Conservation (phyloP, 371 early-diverging fungal species). For the Caulochytrium protostelioides region DNA sequence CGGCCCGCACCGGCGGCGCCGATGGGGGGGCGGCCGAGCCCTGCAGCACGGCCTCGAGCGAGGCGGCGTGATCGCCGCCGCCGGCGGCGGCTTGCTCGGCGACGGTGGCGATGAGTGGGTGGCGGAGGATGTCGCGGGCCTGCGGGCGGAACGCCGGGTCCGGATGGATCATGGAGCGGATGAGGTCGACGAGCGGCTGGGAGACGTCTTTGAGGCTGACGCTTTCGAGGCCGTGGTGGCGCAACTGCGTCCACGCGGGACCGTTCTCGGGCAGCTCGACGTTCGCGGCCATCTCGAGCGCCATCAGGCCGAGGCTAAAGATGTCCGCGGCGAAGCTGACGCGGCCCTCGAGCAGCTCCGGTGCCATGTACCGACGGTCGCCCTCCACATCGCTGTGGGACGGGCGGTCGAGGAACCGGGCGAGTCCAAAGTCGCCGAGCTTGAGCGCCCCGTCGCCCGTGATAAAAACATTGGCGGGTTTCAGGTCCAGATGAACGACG, state of each 20-base stretch:
- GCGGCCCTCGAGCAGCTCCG: conserved; percentile 56
- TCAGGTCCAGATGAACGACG: conserved; percentile 66
- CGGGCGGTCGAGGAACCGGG: conserved; percentile 8
- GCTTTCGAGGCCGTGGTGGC: conserved; percentile 21
- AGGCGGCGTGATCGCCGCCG: no score
- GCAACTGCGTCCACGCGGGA: conserved; percentile 56
- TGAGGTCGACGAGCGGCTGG: conserved; percentile 26
- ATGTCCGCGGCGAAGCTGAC: conserved; percentile 71
- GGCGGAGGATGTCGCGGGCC: conserved; percentile 18
- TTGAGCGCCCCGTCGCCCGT: conserved; percentile 35
- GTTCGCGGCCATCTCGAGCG: conserved; percentile 65
- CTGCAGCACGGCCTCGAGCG: no score
- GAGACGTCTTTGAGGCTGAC: conserved; percentile 9
- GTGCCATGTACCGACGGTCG: conserved; percentile 86
- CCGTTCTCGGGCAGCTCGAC: conserved; percentile 66
- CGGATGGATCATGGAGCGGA: conserved; percentile 40
- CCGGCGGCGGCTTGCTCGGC: no score
- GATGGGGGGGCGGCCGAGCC: no score
- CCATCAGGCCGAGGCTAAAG: conserved; percentile 77
- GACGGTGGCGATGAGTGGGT: conserved; percentile 6
- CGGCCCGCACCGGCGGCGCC: no score
- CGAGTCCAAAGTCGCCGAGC: conserved; percentile 75
- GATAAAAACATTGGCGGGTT: conserved; percentile 69
- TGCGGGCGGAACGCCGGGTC: conserved; percentile 32
- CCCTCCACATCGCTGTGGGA: conserved; percentile 40